Base-by-base conservation (phyloP, 257 asterid species). In the Verbena officinalis region DNA sequence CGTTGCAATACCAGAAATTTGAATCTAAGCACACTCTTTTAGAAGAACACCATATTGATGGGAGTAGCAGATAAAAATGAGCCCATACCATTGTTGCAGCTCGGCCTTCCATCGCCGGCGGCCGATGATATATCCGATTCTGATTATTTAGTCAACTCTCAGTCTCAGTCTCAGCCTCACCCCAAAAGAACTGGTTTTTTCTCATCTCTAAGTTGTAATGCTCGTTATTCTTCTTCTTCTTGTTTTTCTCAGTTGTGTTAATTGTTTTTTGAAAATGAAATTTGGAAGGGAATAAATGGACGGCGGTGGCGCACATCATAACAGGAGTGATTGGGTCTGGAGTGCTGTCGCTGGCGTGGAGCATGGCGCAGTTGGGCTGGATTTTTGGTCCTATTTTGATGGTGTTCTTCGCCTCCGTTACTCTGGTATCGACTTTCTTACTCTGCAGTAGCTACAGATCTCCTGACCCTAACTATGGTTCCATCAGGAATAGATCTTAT, bases 261-360 rank as follows among this genome's bases (percentile, higher is more conserved):
- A n/a, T 27, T 59, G 19, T 19, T 55, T 39, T 4, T 40, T 43
- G 61, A 27, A 24, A 17, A 3, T 4, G 11, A 36, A 36, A 36
- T 59, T 33, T 24, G 62, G 73, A 46, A 87, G 96, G 97, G 59
- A 85, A 74, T 64, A 42, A 67, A 75, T 85, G 95, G 97, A 88
- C 96, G 2, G 95, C 95, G 69, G 67, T 84, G 71, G 92, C 96
- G 12, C 96, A 85, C 69, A 82, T 87, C 31, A 85, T 90, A n/a
- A 90, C 96, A 17, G 97, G 90, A 48, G 90, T 79, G 3, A 87
- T 90, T 5, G 96, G 97, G 16, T 85, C 97, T 15, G 97, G 96
- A 30, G 95, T 90, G 42, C 81, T 90, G 9, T 82, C 97, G 1
- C 80, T 90, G 2, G 79, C 91, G 30, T 90, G 97, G 97, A 83